Conservation (phyloP, 768 basidiomycete species). For the Daedaleopsis sinensis region DNA sequence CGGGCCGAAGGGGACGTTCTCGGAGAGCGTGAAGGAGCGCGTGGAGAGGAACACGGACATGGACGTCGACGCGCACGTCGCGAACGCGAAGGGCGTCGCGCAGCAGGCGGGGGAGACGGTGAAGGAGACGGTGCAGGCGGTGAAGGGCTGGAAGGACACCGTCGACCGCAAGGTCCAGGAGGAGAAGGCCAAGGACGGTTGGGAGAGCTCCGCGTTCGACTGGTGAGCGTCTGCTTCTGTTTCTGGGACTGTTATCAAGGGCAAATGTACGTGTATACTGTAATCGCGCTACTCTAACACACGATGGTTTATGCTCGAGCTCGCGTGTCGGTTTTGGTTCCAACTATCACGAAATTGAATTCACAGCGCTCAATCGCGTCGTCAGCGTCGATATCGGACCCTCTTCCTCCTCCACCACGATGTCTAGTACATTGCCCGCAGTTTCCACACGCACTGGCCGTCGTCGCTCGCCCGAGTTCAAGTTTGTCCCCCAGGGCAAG, state of each 20-base stretch:
- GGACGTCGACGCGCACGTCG: slow-evolving; percentile 16
- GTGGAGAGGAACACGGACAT: slow-evolving; percentile 30
- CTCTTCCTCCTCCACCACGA: too few species aligned
- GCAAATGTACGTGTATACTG: too few species aligned
- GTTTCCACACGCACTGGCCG: too few species aligned
- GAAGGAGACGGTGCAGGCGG: slow-evolving; percentile 30
- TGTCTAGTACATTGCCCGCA: too few species aligned
- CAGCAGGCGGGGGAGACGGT: slow-evolving; percentile 30
- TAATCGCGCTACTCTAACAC: too few species aligned
- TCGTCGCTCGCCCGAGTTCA: too few species aligned
- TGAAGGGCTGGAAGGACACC: slow-evolving; percentile 35
- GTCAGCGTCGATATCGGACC: too few species aligned
- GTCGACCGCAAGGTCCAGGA: slow-evolving; percentile 34
- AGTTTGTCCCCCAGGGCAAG: too few species aligned
- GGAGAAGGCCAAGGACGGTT: slow-evolving; percentile 37
- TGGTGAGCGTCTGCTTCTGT: neutral
- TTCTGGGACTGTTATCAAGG: neutral
- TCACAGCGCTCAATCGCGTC: too few species aligned
- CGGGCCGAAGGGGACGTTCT: slow-evolving; percentile 62
- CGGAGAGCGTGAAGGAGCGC: slow-evolving; percentile 41
- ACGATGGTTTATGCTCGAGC: too few species aligned
- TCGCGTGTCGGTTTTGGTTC: too few species aligned
- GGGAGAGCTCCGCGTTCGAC: slow-evolving; percentile 43
- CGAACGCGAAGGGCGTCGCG: slow-evolving; percentile 27
- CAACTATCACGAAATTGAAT: too few species aligned